Evolutionary conservation across 768 basidiomycete genomes (phyloP).

Genomic region (Amanita rubescens): DNA sequence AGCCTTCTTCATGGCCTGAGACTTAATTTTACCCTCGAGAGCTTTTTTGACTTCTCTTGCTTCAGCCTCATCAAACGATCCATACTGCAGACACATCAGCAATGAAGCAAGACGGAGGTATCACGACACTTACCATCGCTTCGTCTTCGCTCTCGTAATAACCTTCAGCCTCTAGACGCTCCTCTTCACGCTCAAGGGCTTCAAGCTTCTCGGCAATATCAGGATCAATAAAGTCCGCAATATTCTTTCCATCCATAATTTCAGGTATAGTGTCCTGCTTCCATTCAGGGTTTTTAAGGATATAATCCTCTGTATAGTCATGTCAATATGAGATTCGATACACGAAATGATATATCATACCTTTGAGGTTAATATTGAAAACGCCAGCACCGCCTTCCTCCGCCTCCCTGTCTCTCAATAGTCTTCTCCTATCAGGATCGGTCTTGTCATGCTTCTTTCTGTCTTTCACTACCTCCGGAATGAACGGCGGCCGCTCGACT

Average conservation of each 20-base stretch:
- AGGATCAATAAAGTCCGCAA: constrained; percentile 97
- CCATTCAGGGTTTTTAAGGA: constrained; percentile 88
- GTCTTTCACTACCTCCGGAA: constrained; percentile 76
- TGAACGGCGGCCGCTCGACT: constrained; percentile 79
- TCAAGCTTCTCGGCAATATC: constrained; percentile 97
- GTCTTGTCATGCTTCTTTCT: constrained; percentile 81
- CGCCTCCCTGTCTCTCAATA: constrained; percentile 77
- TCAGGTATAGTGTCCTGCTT: constrained; percentile 98
- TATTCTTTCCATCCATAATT: constrained; percentile 96
- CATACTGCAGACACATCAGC: constrained; percentile 30
- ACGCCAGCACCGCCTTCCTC: constrained; percentile 89
- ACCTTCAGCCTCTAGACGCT: constrained; percentile 86
- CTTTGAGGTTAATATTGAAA: constrained; percentile 83
- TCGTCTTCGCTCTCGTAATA: constrained; percentile 91
- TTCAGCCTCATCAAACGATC: constrained; percentile 77
- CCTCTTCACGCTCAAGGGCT: constrained; percentile 95
- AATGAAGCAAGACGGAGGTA: background rate
- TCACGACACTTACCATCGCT: constrained; percentile 43
- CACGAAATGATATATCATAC: constrained; percentile 38
- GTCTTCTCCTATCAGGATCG: constrained; percentile 66
- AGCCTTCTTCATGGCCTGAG: constrained; percentile 77
- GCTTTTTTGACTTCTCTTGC: constrained; percentile 51
- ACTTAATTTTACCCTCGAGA: constrained; percentile 59
- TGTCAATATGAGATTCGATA: background rate
- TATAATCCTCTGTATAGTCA: constrained; percentile 66